Base-by-base conservation (phyloP, 352 stramenopile species). In the Phytophthora litchii region DNA sequence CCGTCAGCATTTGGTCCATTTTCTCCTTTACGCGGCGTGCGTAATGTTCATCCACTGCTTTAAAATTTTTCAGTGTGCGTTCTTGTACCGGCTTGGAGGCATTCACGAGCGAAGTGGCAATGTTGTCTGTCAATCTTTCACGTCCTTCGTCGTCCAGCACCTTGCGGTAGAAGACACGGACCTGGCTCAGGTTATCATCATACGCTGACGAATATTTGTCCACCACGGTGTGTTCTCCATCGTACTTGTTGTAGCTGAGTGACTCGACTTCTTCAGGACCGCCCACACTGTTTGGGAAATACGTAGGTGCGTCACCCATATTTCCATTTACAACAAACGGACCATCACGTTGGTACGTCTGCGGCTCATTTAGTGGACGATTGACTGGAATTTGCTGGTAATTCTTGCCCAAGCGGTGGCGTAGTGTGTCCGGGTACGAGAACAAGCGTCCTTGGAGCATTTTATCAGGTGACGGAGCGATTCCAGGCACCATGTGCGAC, bases 371-470 rank as follows among this genome's bases (percentile, higher is more conserved):
- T 21, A 95, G 69, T 6, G 91, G 89, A 12, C 78, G 73, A 55
- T 97, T 97, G 11, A 97, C 87, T 1, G 91, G 90, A 48, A 97
- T 87, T 55, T 91, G 74, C 46, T 96, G 78, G 65, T 97, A 95
- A 70, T 97, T 97, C 20, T 85, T 79, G 10, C 91, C 91, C 17
- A 97, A 70, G 46, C 90, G 86, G 64, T 97, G 86, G 40, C 84
- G 80, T 42, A 94, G 82, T 11, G 89, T 93, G 61, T 97, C 89
- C 11, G 81, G 80, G 71, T 97, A 97, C 47, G 82, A 94, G 55
- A 96, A 97, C 62, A 97, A 74, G 10, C 91, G 78, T 11, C 78
- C 83, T 62, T 94, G 82, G 6, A 97, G 74, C 85, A 97, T 92
- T 54, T 95, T 94, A 53, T 97, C 89, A 4, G 86, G 83, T 13